These are phyloP conservation scores for Pleurostoma richardsiae DNA, from an alignment of 2,329 filamentous ascomycete species.

Conservation along the genomic window DNA sequence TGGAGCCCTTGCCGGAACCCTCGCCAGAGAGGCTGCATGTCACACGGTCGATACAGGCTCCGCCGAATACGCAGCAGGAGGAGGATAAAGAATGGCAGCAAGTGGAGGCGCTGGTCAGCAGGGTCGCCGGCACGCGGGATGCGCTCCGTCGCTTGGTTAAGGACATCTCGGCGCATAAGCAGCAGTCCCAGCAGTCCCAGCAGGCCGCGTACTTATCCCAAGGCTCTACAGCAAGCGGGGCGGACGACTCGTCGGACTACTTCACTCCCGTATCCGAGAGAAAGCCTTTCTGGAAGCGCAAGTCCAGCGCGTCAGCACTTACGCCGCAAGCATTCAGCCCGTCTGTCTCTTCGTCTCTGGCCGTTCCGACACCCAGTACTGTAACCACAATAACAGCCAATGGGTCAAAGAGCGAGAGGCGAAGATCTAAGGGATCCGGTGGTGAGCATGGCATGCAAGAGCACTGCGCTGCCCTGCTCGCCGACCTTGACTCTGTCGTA, in stretches of 20 bases:
- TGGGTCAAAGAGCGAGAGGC: constrained; percentile 20
- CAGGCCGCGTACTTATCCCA: constrained; percentile 33
- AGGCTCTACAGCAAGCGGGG: constrained; percentile 26
- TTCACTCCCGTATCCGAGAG: constrained; percentile 49
- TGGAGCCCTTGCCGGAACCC: constrained; percentile 32
- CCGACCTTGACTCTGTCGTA: constrained; percentile 79
- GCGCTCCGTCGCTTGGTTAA: constrained; percentile 81
- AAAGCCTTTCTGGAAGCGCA: constrained; percentile 88
- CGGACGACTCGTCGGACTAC: constrained; percentile 52
- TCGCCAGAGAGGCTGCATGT: constrained; percentile 11
- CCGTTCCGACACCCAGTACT: constrained; percentile 31
- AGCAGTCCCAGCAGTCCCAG: constrained; percentile 28
- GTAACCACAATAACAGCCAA: background rate
- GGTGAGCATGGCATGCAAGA: constrained; percentile 68
- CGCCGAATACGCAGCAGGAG: constrained; percentile 31
- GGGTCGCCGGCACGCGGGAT: constrained; percentile 82
- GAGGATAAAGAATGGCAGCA: constrained; percentile 84
- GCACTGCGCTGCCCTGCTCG: constrained; percentile 76
- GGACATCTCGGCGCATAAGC: constrained; percentile 67
- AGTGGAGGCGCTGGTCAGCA: constrained; percentile 79
- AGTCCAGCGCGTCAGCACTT: constrained; percentile 54
- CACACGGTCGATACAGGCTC: constrained; percentile 16
- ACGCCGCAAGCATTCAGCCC: constrained; percentile 34
- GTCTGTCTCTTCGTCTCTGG: constrained; percentile 29
- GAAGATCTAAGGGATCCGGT: constrained; percentile 27